A percentile compares a stretch with the other conserved stretches of the same genome.
Evolutionary conservation across 352 stramenopile genomes (phyloP).

Genomic region (Peronosclerospora sorghi): DNA sequence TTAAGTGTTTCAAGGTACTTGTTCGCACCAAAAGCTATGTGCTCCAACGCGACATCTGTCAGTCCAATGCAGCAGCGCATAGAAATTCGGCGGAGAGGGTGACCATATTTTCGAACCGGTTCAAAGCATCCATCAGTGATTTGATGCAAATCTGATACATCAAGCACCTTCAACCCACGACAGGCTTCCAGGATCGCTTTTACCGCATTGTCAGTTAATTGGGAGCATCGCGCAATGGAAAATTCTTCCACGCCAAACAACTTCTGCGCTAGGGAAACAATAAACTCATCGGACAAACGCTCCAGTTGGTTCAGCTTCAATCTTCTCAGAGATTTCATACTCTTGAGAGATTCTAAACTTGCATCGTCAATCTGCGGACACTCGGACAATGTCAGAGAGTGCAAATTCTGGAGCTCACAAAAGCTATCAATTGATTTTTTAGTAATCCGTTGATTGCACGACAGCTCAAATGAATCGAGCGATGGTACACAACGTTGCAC

Average conservation of each 20-base stretch:
- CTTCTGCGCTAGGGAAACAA: conserved; percentile 31
- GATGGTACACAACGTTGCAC: conserved; percentile 60
- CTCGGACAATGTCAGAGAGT: conserved; percentile 60
- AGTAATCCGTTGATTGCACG: conserved; percentile 76
- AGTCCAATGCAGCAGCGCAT: conserved; percentile 53
- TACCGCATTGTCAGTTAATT: conserved; percentile 45
- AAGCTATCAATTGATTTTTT: conserved; percentile 66
- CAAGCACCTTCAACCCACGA: conserved; percentile 36
- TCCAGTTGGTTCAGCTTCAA: conserved; percentile 74
- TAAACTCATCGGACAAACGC: conserved; percentile 48
- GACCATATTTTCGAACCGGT: conserved; percentile 38
- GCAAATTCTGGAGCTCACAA: conserved; percentile 48
- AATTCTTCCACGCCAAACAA: conserved; percentile 50
- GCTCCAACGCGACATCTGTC: conserved; percentile 44
- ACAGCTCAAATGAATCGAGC: conserved; percentile 63
- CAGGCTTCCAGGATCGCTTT: conserved; percentile 42
- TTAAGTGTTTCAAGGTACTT: conserved; percentile 47
- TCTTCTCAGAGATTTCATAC: conserved; percentile 52
- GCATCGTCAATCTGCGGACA: conserved; percentile 64
- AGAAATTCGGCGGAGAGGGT: conserved; percentile 39
- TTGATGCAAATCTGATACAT: conserved; percentile 60
- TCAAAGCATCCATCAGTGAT: conserved; percentile 61
- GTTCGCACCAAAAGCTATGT: conserved; percentile 46
- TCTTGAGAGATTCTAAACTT: conserved; percentile 42
- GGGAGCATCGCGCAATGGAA: conserved; percentile 57